Base-by-base conservation (phyloP, 371 early-diverging fungal species). In the Nosema granulosis region DNA sequence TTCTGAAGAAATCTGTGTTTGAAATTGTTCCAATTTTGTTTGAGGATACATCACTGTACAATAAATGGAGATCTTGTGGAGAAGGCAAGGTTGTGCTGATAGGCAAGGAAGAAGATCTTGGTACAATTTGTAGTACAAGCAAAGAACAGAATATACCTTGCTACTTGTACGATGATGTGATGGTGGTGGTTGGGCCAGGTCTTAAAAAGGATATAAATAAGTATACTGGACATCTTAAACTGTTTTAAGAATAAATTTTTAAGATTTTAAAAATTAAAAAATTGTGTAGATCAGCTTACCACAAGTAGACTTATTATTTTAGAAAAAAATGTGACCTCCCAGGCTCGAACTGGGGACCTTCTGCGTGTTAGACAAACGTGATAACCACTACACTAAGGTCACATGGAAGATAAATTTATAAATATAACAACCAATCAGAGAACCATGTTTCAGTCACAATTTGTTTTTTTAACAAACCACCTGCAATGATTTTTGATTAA, bases 301-400 rank as follows among this genome's bases (percentile, higher is more conserved):
- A n/a, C n/a, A n/a, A n/a, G n/a, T n/a, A n/a, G n/a, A n/a, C n/a
- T n/a, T n/a, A n/a, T n/a, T n/a, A n/a, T n/a, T n/a, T n/a, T n/a
- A n/a, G 34, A 78, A 62, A 79, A 72, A 68, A 79, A 89, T 67
- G 87, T 85, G 79, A 87, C 86, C 80, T 87, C 87, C 83, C 88
- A 87, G 89, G 86, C 78, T 89, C 86, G 90, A 89, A 89, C 90
- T 87, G 89, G 87, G 86, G 89, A 88, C 91, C 90, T 89, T 88
- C 87, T 89, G 90, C 89, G 90, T 91, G 91, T 91, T 89, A 91
- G 89, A 88, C 90, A 89, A 88, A 89, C 87, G 90, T 91, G 91
- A 91, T 91, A 90, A 90, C 90, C 90, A 89, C 90, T 90, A 90
- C 90, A 90, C 91, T 89, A 90, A 83, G 84, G 92, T 90, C 94